A percentile compares a stretch with the other conserved stretches of the same genome.
phyloP scores from a whole-genome alignment of 371 early-diverging fungal genomes.

The Syncephalastrum monosporum region DNA sequence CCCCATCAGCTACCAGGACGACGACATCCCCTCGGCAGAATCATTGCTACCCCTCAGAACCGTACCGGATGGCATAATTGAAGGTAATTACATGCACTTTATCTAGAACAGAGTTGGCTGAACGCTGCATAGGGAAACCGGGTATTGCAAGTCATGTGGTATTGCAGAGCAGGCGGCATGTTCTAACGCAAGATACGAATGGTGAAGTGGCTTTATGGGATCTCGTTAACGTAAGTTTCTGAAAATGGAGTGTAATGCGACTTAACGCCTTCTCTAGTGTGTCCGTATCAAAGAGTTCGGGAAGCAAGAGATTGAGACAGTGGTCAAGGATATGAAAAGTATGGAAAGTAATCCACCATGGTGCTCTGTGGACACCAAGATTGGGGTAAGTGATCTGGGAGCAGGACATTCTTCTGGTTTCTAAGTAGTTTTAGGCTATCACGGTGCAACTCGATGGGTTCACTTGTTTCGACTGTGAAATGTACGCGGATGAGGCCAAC shows the following conservation, averaged over 20 bases:
- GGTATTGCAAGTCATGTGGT: conserved; percentile 68
- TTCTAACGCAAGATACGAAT: conserved; percentile 82
- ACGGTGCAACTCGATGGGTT: conserved; percentile 85
- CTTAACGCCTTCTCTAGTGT: conserved; percentile 36
- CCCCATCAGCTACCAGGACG: conserved; percentile 51
- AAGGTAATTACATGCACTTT: conserved; percentile 19
- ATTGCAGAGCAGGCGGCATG: conserved; percentile 83
- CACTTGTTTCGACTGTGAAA: conserved; percentile 80
- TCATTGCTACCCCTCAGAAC: conserved; percentile 40
- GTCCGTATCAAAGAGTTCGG: conserved; percentile 57
- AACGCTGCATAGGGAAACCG: conserved; percentile 47
- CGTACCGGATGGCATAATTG: conserved; percentile 36
- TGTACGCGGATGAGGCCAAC: conserved; percentile 77
- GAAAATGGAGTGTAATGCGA: not conserved
- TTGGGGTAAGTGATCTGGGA: conserved; percentile 58
- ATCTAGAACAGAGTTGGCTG: not conserved
- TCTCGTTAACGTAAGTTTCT: conserved; percentile 60
- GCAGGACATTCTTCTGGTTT: not conserved
- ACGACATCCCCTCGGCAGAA: conserved; percentile 37
- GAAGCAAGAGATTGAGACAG: conserved; percentile 56
- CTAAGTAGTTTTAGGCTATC: conserved; percentile 47
- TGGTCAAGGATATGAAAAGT: conserved; percentile 65
- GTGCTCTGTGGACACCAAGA: conserved; percentile 90
- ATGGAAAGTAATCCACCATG: conserved; percentile 84
- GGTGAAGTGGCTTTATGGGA: conserved; percentile 91